Evolutionary conservation across 257 asterid species (phyloP), one percentile per base, ranked within the genome.

Genomic region (Nicotiana sylvestris): DNA sequence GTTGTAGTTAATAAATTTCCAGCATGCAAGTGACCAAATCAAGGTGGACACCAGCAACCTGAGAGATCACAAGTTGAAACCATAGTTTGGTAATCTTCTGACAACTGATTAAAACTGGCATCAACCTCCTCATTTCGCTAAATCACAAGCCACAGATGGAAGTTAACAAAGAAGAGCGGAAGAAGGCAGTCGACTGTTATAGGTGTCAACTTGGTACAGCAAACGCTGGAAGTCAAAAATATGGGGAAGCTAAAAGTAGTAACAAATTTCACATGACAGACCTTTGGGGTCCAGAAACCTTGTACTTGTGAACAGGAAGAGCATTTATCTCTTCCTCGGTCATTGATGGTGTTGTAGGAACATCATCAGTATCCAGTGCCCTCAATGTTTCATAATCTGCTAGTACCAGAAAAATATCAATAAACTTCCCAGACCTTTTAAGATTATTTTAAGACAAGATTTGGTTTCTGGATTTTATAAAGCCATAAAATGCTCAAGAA

Each of bases 301-400:
- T 93, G 76, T 96, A 96, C 86, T 93, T 96, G 87, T 96, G 99
- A 86, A 93, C 97, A 43, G 99, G 99, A 83, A 96, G 99, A 80
- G 97, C 93, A 90, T 88, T 92, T 86, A 96, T 96, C 91, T 96
- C 98, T 81, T 94, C 98, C 62, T 96, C 98, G 16, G 96, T 93
- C 98, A 96, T 96, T 61, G 99, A 92, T 57, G 89, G 87, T 65
- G 95, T 97, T 35, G 94, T 81, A 67, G 98, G 97, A 86, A 82
- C 92, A 85, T 92, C 93, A 85, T 96, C 98, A 61, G 94, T 94
- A 87, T 96, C 99, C 83, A 96, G 87, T 60, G 98, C 98, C 83
- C 98, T 91, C 83, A 96, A 85, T 35, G 99, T 91, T 86, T 96
- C 98, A 85, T 94, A 96, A 92, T 96, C 99, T 96, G 92, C 82